Base-by-base conservation (phyloP, 2,329 filamentous ascomycete genomes). In the Dryadomyces quercivorus region DNA sequence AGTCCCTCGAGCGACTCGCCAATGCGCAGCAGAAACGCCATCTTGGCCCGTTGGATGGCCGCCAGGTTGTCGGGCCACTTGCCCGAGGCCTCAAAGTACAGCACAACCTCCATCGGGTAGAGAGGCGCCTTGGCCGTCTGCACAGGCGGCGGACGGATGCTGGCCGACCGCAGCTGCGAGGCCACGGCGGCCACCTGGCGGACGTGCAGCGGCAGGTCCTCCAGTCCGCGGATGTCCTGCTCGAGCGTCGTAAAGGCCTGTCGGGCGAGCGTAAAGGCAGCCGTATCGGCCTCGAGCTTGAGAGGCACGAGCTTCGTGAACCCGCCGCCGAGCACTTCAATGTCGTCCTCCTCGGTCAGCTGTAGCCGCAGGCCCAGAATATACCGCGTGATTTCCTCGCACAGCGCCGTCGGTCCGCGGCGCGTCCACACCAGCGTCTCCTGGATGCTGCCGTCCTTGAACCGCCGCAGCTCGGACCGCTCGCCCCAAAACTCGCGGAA, bases 401-500 rank as follows among this genome's bases (percentile, higher is more conserved):
- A 80, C 20, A 95, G 81, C 7, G 84, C 80, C 2, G 76, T 72
- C 1, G 81, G 72, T 1, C 78, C 73, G 54, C 79, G 76, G 12
- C 83, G 78, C 2, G 75, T 75, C 93, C 93, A 98, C 20, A 95
- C 84, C 34, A 97, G 74, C 63, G 88, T 95, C 68, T 98, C 94
- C 9, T 90, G 76, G 60, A 98, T 96, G 62, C 85, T 92, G 21
- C 93, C 93, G 63, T 97, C 90, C 63, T 91, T 94, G 74, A 98
- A 98, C 20, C 93, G 86, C 59, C 93, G 82, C 48, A 98, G 75
- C 67, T 98, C 93, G 1, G 93, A 81, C 66, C 93, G 95, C 10
- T 92, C 85, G 7, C 92, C 93, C 93, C 94, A 98, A 66, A 98
- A 97, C 38, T 84, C 81, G 40, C 88, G 86, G 67, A 96, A 98